Percentiles rank a stretch among this genome's conserved stretches.
Conservation (phyloP, 306 rosid genomes). For the Quillaja saponaria region DNA sequence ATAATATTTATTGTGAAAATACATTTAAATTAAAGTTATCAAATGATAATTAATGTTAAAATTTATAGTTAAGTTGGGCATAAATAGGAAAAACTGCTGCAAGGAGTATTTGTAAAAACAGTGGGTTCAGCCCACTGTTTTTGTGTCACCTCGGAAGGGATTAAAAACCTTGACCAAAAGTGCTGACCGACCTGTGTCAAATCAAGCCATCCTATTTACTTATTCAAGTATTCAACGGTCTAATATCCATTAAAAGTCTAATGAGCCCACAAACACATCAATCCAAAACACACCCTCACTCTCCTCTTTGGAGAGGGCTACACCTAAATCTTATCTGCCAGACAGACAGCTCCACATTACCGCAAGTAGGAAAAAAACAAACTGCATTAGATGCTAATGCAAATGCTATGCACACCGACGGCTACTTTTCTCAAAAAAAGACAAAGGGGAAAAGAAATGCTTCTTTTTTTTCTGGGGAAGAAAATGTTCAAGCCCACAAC, state of each 20-base stretch:
- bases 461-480: slow-evolving; percentile 12
- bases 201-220: background rate
- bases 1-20: no score
- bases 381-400: slow-evolving; percentile 40
- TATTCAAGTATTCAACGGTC: no score
- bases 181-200: no score
- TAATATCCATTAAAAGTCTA: no score
- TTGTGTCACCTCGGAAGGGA: no score
- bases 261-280: slow-evolving; percentile 25
- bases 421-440: slow-evolving; percentile 33
- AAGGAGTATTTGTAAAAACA: no score
- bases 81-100: no score
- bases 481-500: slow-evolving; percentile 29
- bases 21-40: no score
- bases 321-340: slow-evolving; percentile 21
- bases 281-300: slow-evolving; percentile 50
- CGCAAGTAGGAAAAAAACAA: slow-evolving; percentile 14
- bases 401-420: slow-evolving; percentile 39
- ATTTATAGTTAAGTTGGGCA: no score
- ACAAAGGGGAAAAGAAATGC: background rate
- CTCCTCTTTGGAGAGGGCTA: slow-evolving; percentile 89
- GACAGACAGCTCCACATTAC: slow-evolving; percentile 32
- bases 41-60: no score
- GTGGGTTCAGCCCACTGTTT: no score
- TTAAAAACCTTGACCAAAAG: no score